Percentiles rank a stretch among this genome's conserved stretches.
Conservation (phyloP, 371 early-diverging fungal species). For the Apophysomyces trapeziformis region DNA sequence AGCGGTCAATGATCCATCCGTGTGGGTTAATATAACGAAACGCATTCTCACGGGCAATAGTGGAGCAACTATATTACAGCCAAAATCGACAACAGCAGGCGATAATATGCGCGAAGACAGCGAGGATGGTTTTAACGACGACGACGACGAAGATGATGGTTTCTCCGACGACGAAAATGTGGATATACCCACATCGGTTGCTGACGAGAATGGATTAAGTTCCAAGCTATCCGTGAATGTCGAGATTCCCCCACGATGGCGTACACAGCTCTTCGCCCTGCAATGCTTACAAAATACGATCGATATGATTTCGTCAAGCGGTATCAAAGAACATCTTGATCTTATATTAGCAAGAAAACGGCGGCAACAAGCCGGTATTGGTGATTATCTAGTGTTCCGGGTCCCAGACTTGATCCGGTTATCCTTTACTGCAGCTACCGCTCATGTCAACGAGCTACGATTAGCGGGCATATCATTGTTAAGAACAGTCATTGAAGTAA, state of each 20-base stretch:
- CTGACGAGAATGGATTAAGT: constrained; percentile 48
- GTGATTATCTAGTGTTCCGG: constrained; percentile 78
- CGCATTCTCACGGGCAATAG: constrained; percentile 68
- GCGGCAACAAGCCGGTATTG: constrained; percentile 57
- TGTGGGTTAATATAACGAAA: constrained; percentile 87
- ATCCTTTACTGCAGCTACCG: constrained; percentile 87
- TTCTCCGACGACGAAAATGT: constrained; percentile 47
- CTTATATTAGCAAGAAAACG: constrained; percentile 63
- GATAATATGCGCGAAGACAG: constrained; percentile 32
- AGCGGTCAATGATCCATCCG: constrained; percentile 72
- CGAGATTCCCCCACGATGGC: constrained; percentile 84
- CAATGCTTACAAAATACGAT: constrained; percentile 75
- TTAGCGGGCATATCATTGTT: constrained; percentile 77
- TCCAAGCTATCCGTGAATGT: constrained; percentile 44
- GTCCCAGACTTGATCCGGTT: constrained; percentile 84
- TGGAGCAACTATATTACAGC: not conserved
- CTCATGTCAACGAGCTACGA: constrained; percentile 78
- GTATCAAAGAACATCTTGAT: constrained; percentile 73
- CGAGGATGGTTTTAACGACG: constrained; percentile 39
- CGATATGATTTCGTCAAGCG: constrained; percentile 59
- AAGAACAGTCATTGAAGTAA: constrained; percentile 71
- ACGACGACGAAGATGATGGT: constrained; percentile 47
- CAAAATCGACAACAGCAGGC: constrained; percentile 4
- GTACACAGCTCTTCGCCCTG: constrained; percentile 85
- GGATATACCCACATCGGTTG: constrained; percentile 52